A percentile compares a stretch with the other conserved stretches of the same genome.
These are phyloP conservation scores for Globisporangium orthogonon DNA, from an alignment of 352 stramenopile genomes.

Conservation along the genomic window DNA sequence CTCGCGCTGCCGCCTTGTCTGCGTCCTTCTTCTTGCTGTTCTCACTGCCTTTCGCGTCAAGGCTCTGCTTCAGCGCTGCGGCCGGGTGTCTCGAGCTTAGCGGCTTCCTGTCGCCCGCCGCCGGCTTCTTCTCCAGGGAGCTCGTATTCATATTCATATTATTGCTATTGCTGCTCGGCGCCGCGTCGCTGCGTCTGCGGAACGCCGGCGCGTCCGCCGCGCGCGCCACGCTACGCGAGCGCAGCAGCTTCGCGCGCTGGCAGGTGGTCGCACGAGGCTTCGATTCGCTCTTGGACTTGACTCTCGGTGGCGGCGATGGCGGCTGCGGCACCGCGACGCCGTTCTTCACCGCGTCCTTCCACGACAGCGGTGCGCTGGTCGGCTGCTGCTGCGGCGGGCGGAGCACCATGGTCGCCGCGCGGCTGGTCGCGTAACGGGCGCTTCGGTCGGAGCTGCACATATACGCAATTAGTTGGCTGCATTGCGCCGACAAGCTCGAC, in stretches of 20 bases:
- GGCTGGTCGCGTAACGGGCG: no score
- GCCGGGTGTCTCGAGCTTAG: background rate
- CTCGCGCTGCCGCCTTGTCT: background rate
- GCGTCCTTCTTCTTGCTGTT: background rate
- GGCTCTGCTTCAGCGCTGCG: background rate
- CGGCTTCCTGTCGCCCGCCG: background rate
- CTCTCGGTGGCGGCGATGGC: conserved; percentile 8
- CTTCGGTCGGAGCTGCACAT: no score
- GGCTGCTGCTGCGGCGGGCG: background rate
- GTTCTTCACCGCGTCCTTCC: conserved; percentile 32
- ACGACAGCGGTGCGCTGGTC: conserved; percentile 19
- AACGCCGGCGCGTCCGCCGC: conserved; percentile 27
- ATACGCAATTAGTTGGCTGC: no score
- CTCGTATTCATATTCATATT: conserved; percentile 3
- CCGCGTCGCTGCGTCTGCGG: conserved; percentile 21
- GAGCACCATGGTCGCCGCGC: conserved; percentile 2
- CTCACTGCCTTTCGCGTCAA: background rate
- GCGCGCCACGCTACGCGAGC: conserved; percentile 27
- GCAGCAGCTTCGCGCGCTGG: conserved; percentile 22
- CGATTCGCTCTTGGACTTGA: conserved; percentile 7
- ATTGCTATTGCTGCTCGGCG: conserved; percentile 6
- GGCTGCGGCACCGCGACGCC: conserved; percentile 13
- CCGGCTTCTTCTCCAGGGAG: conserved; percentile 9
- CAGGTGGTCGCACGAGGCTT: conserved; percentile 9
- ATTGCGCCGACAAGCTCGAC: no score